Percentiles rank a stretch among this genome's conserved stretches.
Conservation (phyloP, 2,329 filamentous ascomycete species). For the Cucurbitaria berberidis region DNA sequence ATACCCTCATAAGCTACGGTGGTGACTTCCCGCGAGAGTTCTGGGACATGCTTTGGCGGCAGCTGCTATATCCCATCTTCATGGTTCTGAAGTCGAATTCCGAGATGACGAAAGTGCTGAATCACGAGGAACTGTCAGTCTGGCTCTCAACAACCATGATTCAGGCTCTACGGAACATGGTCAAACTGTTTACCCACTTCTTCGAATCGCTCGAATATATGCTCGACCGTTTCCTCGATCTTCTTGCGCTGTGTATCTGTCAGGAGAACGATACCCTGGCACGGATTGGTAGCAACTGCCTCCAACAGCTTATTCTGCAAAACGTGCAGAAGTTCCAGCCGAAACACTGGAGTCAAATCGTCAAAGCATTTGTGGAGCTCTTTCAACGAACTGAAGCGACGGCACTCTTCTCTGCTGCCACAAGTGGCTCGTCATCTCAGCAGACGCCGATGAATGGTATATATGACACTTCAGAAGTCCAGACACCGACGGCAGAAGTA, state of each 20-base stretch:
- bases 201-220: conserved; percentile 97
- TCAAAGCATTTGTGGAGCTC: conserved; percentile 92
- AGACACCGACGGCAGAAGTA: conserved; percentile 46
- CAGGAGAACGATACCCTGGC: conserved; percentile 99
- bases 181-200: conserved; percentile 97
- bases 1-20: conserved; percentile 87
- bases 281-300: conserved; percentile 94
- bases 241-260: conserved; percentile 94
- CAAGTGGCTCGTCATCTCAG: conserved; percentile 52
- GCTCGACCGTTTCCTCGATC: conserved; percentile 94
- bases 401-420: conserved; percentile 88
- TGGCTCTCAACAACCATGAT: conserved; percentile 99
- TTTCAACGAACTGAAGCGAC: conserved; percentile 95
- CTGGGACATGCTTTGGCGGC: conserved; percentile 98
- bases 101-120: conserved; percentile 93
- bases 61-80: conserved; percentile 97
- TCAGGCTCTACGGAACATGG: conserved; percentile 96
- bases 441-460: conserved; percentile 59
- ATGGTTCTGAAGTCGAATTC: conserved; percentile 96
- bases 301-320: conserved; percentile 94
- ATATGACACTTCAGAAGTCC: conserved; percentile 50
- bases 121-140: conserved; percentile 95
- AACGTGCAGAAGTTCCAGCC: conserved; percentile 91
- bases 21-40: conserved; percentile 92
- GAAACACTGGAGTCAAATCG: conserved; percentile 92